Evolutionary conservation across 495 filamentous ascomycete species (phyloP).

Genomic region (Penicillium argentinense): DNA sequence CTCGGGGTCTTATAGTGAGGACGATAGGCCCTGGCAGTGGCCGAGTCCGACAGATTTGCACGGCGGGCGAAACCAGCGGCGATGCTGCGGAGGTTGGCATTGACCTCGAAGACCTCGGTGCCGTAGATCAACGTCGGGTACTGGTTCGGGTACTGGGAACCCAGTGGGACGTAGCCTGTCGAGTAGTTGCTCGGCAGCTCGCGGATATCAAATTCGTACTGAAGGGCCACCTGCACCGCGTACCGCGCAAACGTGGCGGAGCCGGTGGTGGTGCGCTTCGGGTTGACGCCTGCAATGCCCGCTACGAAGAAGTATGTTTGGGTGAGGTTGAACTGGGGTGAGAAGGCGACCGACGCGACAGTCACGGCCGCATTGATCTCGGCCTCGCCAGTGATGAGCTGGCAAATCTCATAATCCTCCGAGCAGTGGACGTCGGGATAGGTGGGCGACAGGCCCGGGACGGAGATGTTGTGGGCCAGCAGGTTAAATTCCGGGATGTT

Average conservation of each 20-base stretch:
- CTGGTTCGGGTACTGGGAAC: constrained; percentile 49
- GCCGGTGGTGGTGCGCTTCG: constrained; percentile 60
- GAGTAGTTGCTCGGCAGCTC: constrained; percentile 65
- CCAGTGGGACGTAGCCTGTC: constrained; percentile 67
- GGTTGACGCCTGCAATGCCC: constrained; percentile 73
- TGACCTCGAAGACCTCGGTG: constrained; percentile 76
- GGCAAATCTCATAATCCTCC: constrained; percentile 56
- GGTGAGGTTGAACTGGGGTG: constrained; percentile 61
- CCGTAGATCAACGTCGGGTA: constrained; percentile 69
- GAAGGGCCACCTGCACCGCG: constrained; percentile 69
- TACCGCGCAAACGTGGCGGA: constrained; percentile 67
- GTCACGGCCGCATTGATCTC: constrained; percentile 76
- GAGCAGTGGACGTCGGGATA: constrained; percentile 67
- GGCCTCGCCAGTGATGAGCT: constrained; percentile 56
- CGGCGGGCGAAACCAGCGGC: constrained; percentile 56
- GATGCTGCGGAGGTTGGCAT: constrained; percentile 55
- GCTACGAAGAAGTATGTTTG: constrained; percentile 69
- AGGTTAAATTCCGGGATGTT: constrained; percentile 60
- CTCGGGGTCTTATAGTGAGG: constrained; percentile 50
- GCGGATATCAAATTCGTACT: constrained; percentile 72
- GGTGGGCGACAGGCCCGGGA: constrained; percentile 65
- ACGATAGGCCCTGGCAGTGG: constrained; percentile 55
- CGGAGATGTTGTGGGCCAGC: constrained; percentile 61
- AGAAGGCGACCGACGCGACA: constrained; percentile 58
- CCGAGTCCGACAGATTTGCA: constrained; percentile 57